These are phyloP conservation scores for Kuraishia piskuri DNA, from an alignment of 805 yeast genomes.

Conservation along the genomic window DNA sequence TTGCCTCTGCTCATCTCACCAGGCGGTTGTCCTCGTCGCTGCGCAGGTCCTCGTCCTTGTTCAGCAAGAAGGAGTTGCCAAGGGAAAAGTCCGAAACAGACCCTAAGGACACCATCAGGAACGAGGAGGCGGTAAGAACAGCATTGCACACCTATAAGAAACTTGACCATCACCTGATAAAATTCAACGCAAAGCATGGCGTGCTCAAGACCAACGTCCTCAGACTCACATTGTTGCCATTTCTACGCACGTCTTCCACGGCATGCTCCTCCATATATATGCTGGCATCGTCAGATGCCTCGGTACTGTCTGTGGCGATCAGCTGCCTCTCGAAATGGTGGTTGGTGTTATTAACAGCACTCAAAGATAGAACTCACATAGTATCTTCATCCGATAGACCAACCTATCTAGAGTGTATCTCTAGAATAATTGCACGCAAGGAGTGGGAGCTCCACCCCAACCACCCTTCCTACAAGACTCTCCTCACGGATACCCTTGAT, in stretches of 20 bases:
- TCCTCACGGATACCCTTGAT: constrained; percentile 44
- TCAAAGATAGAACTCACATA: constrained; percentile 20
- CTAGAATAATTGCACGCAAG: constrained; percentile 35
- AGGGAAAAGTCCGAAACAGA: neutral
- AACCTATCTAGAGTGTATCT: constrained; percentile 46
- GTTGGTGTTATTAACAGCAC: constrained; percentile 30
- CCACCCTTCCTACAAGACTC: constrained; percentile 18
- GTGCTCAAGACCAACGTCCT: constrained; percentile 36
- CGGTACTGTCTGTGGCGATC: constrained; percentile 5
- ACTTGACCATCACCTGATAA: constrained; percentile 33
- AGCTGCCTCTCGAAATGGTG: constrained; percentile 38
- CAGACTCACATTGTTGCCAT: constrained; percentile 37
- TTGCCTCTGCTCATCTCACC: neutral
- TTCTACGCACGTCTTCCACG: constrained; percentile 21
- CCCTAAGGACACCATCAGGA: neutral
- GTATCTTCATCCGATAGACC: constrained; percentile 38
- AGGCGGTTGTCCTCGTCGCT: neutral
- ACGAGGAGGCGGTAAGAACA: neutral
- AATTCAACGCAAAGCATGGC: constrained; percentile 32
- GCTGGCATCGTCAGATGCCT: constrained; percentile 6
- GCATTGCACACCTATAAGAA: constrained; percentile 17
- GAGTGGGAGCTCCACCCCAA: constrained; percentile 30
- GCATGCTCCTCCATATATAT: constrained; percentile 8
- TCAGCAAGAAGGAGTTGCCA: neutral
- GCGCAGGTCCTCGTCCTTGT: neutral